phyloP scores from a whole-genome alignment of 768 basidiomycete species.

The Russula dissimulans region DNA sequence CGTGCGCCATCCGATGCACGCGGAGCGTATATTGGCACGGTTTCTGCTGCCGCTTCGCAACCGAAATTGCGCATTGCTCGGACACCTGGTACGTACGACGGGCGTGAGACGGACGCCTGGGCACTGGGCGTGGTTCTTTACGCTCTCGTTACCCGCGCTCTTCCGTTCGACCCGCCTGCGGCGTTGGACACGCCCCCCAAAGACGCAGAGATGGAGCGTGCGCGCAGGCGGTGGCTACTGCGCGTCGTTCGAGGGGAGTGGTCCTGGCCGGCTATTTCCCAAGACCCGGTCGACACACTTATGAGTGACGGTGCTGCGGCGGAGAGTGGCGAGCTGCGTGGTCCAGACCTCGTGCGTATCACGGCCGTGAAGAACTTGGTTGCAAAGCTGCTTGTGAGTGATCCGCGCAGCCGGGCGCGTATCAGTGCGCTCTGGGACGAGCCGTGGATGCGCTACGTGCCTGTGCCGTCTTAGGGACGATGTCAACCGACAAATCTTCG shows the following conservation, averaged over 20 bases:
- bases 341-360: slow-evolving; percentile 31
- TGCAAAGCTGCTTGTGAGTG: slow-evolving; percentile 53
- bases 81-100: slow-evolving; percentile 57
- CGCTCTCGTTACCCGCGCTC: slow-evolving; percentile 55
- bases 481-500: not conserved
- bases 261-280: slow-evolving; percentile 44
- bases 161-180: slow-evolving; percentile 54
- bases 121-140: slow-evolving; percentile 84
- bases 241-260: slow-evolving; percentile 76
- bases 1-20: slow-evolving; percentile 14
- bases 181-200: slow-evolving; percentile 21
- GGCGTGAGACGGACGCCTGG: slow-evolving; percentile 81
- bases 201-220: slow-evolving; percentile 30
- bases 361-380: slow-evolving; percentile 47
- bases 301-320: slow-evolving; percentile 2
- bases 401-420: slow-evolving; percentile 54
- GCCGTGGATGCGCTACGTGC: slow-evolving; percentile 2
- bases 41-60: not conserved
- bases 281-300: slow-evolving; percentile 1
- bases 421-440: slow-evolving; percentile 39
- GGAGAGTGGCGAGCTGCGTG: slow-evolving; percentile 22
- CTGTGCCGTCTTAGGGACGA: not conserved
- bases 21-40: not conserved
- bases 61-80: slow-evolving; percentile 32
- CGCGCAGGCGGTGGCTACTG: slow-evolving; percentile 52